Conservation (phyloP, 768 basidiomycete species). For the Phanerochaete sordida region DNA sequence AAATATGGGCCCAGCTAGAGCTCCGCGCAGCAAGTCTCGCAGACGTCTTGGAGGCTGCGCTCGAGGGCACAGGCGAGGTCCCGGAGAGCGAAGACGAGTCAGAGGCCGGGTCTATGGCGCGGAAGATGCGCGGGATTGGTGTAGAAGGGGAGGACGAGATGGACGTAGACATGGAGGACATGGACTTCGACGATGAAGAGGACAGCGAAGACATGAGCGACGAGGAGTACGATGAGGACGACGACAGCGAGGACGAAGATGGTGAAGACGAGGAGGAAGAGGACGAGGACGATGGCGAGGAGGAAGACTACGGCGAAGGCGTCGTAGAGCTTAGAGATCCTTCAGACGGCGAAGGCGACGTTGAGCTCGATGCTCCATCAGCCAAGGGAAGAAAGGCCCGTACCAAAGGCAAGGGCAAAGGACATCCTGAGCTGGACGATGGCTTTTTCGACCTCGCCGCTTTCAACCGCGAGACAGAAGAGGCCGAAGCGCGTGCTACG, state of each 20-base stretch:
- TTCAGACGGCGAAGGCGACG: slow-evolving; percentile 24
- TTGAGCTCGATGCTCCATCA: slow-evolving; percentile 26
- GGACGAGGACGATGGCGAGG: slow-evolving; percentile 22
- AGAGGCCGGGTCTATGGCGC: slow-evolving; percentile 23
- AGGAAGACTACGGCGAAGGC: slow-evolving; percentile 27
- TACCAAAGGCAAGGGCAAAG: slow-evolving; percentile 18
- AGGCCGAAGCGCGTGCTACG: slow-evolving; percentile 61
- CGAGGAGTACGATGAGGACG: slow-evolving; percentile 26
- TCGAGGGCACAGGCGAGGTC: slow-evolving; percentile 48
- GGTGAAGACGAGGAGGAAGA: slow-evolving; percentile 28
- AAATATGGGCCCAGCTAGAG: slow-evolving; percentile 94
- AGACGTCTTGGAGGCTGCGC: slow-evolving; percentile 58
- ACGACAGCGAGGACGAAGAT: slow-evolving; percentile 26
- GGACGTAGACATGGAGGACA: slow-evolving; percentile 30
- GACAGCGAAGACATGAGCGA: slow-evolving; percentile 21
- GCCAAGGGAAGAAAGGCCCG: neutral
- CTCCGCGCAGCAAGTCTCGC: slow-evolving; percentile 70
- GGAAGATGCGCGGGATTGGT: slow-evolving; percentile 26
- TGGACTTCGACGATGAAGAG: slow-evolving; percentile 23
- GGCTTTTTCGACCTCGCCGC: slow-evolving; percentile 83
- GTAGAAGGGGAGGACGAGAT: slow-evolving; percentile 26
- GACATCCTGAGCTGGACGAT: slow-evolving; percentile 68
- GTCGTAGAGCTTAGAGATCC: slow-evolving; percentile 28
- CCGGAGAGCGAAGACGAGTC: slow-evolving; percentile 28
- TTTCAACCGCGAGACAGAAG: slow-evolving; percentile 86